Conservation (phyloP, 192 early-diverging fungal species). For the Spizellomyces punctatus region DNA sequence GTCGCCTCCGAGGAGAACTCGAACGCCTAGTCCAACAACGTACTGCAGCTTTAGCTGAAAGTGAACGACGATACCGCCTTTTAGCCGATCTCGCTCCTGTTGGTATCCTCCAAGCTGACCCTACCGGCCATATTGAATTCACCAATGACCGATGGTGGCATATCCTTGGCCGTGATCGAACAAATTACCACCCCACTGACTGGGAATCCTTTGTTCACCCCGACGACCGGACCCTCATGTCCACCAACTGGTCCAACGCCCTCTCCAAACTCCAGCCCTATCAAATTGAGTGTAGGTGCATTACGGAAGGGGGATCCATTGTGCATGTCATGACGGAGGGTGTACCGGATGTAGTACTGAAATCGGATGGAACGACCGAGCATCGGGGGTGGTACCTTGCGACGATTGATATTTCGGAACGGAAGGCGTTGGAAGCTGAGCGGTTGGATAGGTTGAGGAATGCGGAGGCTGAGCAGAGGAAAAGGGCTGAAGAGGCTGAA, state of each 20-base stretch:
- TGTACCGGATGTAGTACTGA: conserved; percentile 4
- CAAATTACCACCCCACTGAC: neutral
- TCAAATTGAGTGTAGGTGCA: neutral
- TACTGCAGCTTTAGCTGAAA: neutral
- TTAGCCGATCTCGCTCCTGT: conserved; percentile 9
- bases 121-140: neutral
- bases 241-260: neutral
- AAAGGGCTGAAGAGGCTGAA: conserved; percentile 30
- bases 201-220: neutral
- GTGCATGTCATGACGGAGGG: conserved; percentile 1
- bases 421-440: conserved; percentile 1
- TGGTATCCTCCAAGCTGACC: conserved; percentile 9
- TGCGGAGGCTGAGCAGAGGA: neutral
- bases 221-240: neutral
- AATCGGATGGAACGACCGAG: neutral
- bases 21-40: conserved; percentile 12
- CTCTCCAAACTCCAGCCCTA: neutral
- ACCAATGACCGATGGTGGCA: conserved; percentile 13
- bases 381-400: conserved; percentile 1
- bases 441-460: neutral
- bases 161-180: conserved; percentile 3
- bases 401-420: conserved; percentile 9
- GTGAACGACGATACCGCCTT: conserved; percentile 6
- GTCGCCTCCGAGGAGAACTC: conserved; percentile 26
- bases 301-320: neutral